Base-by-base conservation (phyloP, 345 rosid genomes). In the Pugionium dolabratum region DNA sequence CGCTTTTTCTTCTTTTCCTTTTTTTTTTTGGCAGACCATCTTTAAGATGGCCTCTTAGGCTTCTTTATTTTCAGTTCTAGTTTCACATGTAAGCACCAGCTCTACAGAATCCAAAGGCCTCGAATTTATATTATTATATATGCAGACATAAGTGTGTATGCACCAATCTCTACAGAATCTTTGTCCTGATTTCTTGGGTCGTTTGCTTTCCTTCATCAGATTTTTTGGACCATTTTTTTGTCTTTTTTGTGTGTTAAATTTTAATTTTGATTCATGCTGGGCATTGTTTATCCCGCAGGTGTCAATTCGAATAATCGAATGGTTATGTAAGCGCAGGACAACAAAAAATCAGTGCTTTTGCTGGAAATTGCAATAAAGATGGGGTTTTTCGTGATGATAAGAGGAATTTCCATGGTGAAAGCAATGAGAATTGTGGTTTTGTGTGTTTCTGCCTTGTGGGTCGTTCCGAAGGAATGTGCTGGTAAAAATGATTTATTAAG, bases 401-500 rank as follows among this genome's bases (percentile, higher is more conserved):
- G 59, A 41, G 66, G 52, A 55, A 48, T 41, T 54, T 30, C 52
- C 7, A 48, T 41, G 64, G 36, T 60, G 51, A 65, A 64, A 51
- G 64, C 70, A 59, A 67, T 71, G 54, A 64, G 54, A 28, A n/a
- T 77, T 39, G 8, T 75, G 46, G 57, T 85, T 25, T 76, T 82
- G 62, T 58, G 77, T 45, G 54, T 87, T 65, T 72, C 48, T 66
- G 48, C 59, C 59, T 36, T 75, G 32, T 82, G 76, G 82, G 59
- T 66, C 0, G 7, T 73, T 62, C 75, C 81, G 25, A 49, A 75
- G 26, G 80, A 62, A 70, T 81, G 77, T 34, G 62, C 75, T 33
- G 71, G 73, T 45, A 57, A 64, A 62, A 74, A 70, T 50, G 75
- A 71, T 58, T 79, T 70, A 69, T 63, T 76, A 18, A 73, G 70